These are phyloP conservation scores for Metarhizium sp. DNA, from an alignment of 2,329 filamentous ascomycete species.

Conservation along the genomic window DNA sequence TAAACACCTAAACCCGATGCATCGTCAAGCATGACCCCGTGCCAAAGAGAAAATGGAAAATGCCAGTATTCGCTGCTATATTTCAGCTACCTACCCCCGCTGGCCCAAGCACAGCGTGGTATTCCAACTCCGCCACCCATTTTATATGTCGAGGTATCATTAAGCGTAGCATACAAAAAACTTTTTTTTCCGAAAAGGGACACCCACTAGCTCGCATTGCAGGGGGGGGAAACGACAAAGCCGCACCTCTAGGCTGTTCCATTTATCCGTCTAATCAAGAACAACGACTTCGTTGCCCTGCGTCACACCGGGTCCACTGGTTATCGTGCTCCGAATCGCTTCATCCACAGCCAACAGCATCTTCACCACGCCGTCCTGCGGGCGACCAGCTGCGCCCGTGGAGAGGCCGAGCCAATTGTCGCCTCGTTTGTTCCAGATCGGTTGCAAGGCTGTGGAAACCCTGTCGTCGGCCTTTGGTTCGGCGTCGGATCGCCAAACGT, in stretches of 20 bases:
- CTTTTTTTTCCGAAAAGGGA: neutral
- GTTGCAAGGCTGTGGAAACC: constrained; percentile 30
- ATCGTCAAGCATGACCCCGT: too few relatives aligned
- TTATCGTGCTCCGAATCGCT: constrained; percentile 26
- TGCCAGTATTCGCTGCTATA: constrained; percentile 1
- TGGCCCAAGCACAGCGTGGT: neutral
- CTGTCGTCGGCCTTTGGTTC: constrained; percentile 17
- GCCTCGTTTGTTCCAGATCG: constrained; percentile 36
- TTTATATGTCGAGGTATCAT: constrained; percentile 20
- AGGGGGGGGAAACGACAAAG: neutral
- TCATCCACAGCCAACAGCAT: constrained; percentile 40
- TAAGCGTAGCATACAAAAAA: constrained; percentile 6
- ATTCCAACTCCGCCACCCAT: constrained; percentile 1
- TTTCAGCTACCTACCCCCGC: neutral
- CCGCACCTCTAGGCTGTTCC: neutral
- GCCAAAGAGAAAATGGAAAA: neutral
- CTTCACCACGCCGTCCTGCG: constrained; percentile 31
- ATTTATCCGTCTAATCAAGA: constrained; percentile 6
- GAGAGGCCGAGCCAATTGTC: constrained; percentile 38
- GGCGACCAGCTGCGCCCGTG: constrained; percentile 35
- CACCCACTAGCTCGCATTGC: neutral
- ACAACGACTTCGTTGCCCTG: constrained; percentile 7
- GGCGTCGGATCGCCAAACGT: constrained; percentile 29
- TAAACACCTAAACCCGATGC: too few relatives aligned
- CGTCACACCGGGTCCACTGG: neutral